phyloP scores from a whole-genome alignment of 139 green algal species.

The Parachlorella kessleri region DNA sequence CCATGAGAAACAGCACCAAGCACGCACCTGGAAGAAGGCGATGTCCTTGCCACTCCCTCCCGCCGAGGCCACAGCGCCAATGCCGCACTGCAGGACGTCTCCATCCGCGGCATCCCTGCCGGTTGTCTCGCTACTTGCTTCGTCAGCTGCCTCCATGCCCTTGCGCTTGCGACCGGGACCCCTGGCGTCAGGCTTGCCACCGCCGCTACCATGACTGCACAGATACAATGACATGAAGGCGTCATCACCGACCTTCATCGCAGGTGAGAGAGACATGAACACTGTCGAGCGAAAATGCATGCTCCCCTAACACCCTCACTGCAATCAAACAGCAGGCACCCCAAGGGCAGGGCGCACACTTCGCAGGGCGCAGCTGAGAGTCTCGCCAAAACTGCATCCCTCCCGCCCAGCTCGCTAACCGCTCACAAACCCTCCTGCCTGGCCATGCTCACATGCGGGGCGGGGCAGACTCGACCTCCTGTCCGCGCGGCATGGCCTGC shows the following conservation, averaged over 20 bases:
- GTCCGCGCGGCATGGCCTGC: not conserved
- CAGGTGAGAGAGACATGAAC: not conserved
- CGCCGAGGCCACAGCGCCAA: not conserved
- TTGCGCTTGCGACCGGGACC: not conserved
- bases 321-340: not conserved
- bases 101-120: not conserved
- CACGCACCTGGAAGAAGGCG: no score
- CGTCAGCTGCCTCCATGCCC: not conserved
- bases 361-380: not conserved
- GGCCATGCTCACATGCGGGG: no score
- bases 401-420: not conserved
- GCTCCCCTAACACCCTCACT: not conserved
- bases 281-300: not conserved
- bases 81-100: not conserved
- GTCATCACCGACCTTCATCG: not conserved
- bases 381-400: not conserved
- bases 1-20: not conserved
- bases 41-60: not conserved
- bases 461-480: constrained; percentile 23
- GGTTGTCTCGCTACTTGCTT: not conserved
- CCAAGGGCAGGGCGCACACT: not conserved
- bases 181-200: no score
- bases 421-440: not conserved
- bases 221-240: not conserved
- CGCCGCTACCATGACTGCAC: not conserved